Percentiles rank a stretch among this genome's conserved stretches.
These are phyloP conservation scores for Conoideocrella luteorostrata DNA, from an alignment of 2,329 filamentous ascomycete genomes.

Conservation along the genomic window DNA sequence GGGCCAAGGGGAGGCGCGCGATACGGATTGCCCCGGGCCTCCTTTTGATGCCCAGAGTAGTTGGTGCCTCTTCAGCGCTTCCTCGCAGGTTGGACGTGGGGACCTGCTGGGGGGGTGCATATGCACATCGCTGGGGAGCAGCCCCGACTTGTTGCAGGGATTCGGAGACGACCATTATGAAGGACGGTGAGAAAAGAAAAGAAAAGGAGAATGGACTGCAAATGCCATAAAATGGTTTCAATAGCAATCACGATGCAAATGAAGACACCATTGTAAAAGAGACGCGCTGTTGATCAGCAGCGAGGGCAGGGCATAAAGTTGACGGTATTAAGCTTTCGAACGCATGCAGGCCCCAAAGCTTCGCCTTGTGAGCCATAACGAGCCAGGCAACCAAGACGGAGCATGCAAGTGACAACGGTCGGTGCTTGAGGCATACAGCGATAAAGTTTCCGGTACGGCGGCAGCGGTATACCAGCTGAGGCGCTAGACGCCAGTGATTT, in stretches of 20 bases:
- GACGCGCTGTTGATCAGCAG: too few relatives aligned
- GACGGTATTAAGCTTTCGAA: background rate
- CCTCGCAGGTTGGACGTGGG: slow-evolving; percentile 13
- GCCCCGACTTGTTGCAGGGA: background rate
- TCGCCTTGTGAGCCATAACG: background rate
- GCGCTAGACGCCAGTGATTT: too few relatives aligned
- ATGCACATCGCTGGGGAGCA: slow-evolving; percentile 3
- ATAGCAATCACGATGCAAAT: too few relatives aligned
- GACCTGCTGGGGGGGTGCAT: slow-evolving; percentile 7
- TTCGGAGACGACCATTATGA: slow-evolving; percentile 11
- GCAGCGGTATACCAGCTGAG: too few relatives aligned
- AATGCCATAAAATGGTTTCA: too few relatives aligned
- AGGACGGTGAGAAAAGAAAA: background rate
- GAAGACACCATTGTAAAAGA: too few relatives aligned
- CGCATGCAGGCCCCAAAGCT: background rate
- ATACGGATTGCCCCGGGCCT: slow-evolving; percentile 1
- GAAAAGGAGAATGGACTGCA: background rate
- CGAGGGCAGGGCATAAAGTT: background rate
- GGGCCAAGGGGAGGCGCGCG: background rate
- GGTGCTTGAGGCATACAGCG: too few relatives aligned
- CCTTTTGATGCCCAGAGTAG: background rate
- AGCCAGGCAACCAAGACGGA: too few relatives aligned
- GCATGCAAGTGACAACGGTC: background rate
- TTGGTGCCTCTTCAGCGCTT: slow-evolving; percentile 1
- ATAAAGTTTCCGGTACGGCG: too few relatives aligned